Percentiles rank a stretch among this genome's conserved stretches.
Conservation (phyloP, 768 basidiomycete species). For the Lentinula lateritia region DNA sequence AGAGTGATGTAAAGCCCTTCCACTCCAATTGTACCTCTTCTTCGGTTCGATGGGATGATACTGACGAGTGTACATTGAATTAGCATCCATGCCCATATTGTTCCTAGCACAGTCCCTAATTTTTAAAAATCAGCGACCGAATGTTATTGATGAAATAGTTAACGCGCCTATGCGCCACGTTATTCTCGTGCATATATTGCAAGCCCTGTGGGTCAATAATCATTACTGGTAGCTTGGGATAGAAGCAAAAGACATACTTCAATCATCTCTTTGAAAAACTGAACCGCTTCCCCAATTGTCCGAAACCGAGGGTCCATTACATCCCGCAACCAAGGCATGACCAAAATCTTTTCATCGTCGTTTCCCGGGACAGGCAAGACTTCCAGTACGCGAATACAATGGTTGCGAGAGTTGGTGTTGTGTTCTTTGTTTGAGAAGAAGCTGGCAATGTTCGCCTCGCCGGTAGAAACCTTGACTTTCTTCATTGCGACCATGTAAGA, state of each 20-base stretch:
- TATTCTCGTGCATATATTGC: conserved; percentile 24
- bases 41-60: neutral
- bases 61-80: neutral
- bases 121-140: neutral
- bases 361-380: conserved; percentile 14
- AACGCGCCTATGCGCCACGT: conserved; percentile 18
- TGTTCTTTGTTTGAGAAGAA: conserved; percentile 15
- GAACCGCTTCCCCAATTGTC: conserved; percentile 24
- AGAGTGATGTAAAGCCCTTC: conserved; percentile 16
- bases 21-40: neutral
- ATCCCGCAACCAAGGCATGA: conserved; percentile 21
- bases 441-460: conserved; percentile 13
- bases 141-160: neutral
- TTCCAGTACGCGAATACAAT: conserved; percentile 23
- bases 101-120: neutral
- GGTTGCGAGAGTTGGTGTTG: conserved; percentile 18
- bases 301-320: conserved; percentile 16
- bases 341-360: conserved; percentile 14
- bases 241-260: conserved; percentile 15
- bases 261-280: conserved; percentile 23
- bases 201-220: conserved; percentile 17
- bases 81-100: conserved; percentile 1
- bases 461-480: neutral
- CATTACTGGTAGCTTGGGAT: neutral
- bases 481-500: conserved; percentile 16